Evolutionary conservation across 257 asterid species (phyloP).

Genomic region (Solanum verrucosum): DNA sequence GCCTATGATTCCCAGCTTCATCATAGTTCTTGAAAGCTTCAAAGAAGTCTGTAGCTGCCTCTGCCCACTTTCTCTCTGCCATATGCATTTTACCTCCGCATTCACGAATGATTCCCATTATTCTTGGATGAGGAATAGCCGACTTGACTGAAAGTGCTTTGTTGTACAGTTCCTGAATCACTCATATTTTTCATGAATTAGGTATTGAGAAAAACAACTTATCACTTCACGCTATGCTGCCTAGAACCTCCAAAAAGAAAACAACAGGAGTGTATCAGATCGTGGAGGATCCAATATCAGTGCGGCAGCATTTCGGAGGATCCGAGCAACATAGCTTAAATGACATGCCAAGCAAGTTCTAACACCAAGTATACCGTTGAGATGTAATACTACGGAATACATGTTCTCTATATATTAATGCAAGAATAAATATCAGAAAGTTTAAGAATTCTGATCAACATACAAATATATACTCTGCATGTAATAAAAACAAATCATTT

Average conservation of each 20-base stretch:
- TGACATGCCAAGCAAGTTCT: neutral
- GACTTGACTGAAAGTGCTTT: constrained; percentile 88
- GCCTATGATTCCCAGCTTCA: constrained; percentile 97
- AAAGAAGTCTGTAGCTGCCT: constrained; percentile 96
- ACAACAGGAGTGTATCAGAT: neutral
- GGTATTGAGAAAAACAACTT: neutral
- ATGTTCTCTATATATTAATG: neutral
- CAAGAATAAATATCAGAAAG: neutral
- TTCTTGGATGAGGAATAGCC: constrained; percentile 98
- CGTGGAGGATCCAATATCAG: neutral
- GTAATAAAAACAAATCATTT: neutral
- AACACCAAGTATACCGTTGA: neutral
- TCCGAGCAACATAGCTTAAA: neutral
- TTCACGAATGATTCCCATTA: constrained; percentile 95
- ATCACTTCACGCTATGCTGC: neutral
- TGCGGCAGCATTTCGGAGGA: neutral
- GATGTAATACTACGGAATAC: neutral
- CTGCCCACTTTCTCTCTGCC: constrained; percentile 97
- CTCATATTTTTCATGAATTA: neutral
- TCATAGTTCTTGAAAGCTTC: constrained; percentile 98
- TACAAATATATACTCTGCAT: neutral
- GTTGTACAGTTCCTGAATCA: constrained; percentile 65
- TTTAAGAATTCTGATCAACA: neutral
- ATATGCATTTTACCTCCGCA: constrained; percentile 99
- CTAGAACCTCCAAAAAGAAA: neutral